Evolutionary conservation across 1,284 basidiomycete genomes (phyloP), one percentile per base, ranked within the genome.

Genomic region (Hemileia vastatrix): DNA sequence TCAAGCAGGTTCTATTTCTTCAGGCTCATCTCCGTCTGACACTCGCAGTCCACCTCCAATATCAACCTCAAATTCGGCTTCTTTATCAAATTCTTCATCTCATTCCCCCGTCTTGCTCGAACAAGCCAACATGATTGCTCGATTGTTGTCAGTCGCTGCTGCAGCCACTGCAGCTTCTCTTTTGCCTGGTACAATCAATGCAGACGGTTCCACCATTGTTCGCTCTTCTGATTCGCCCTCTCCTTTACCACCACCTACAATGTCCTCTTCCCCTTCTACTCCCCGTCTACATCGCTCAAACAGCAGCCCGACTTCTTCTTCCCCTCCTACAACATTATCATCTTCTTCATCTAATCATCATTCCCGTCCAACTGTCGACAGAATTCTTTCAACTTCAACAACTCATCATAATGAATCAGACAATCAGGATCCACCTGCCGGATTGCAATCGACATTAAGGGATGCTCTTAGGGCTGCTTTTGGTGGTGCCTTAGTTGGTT

Each of bases 391-490:
- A 51, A n/a, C 49, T 4, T 51, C 49, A 21, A 13, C 49, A 24
- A 4, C 49, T 5, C 13, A 27, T n/a, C 49, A 24, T 51, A 11
- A 24, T 32, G 23, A 44, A 15, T 13, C 19, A 11, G 53, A 43
- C 11, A 23, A 55, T 4, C 32, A 19, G 9, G 53, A 55, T 18
- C 13, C 36, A 2, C 53, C 36, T 23, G 33, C 32, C 6, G 53
- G 53, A 44, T 24, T 55, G 24, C 53, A 55, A 44, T 40, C 31
- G n/a, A 55, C 53, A 43, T 24, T 55, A 8, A 33, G 53, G 2
- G 53, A 55, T 43, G 53, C 53, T 3, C 36, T 55, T 13, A 43
- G 53, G 33, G 53, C 36, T 21, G 53, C 53, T 5, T 55, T 55
- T 21, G 53, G 53, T 8, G 36, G 53, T 24, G 53, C 53, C 1